Conservation (phyloP, 305 asterid genomes). For the Lippia alba region DNA sequence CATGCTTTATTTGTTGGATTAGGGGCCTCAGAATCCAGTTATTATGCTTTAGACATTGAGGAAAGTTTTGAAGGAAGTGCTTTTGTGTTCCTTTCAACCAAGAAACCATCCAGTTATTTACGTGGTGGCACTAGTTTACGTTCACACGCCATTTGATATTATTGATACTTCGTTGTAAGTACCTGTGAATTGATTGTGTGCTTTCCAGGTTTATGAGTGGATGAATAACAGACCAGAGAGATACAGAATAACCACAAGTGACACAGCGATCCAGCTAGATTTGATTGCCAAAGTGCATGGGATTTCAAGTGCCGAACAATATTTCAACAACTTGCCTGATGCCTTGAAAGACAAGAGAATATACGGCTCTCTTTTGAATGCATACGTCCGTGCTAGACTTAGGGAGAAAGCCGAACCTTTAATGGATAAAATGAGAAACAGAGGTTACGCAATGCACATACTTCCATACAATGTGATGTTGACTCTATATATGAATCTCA, state of each 20-base stretch:
- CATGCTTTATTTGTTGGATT: neutral
- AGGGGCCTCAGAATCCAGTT: neutral
- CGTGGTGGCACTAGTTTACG: too few relatives aligned
- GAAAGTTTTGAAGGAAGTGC: too few relatives aligned
- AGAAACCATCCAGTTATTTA: too few relatives aligned
- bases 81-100: neutral
- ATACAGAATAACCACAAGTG: constrained; percentile 70
- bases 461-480: constrained; percentile 92
- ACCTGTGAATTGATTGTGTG: constrained; percentile 12
- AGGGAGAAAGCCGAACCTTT: constrained; percentile 80
- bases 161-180: neutral
- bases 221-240: constrained; percentile 80
- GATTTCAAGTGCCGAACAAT: constrained; percentile 75
- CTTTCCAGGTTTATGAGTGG: constrained; percentile 87
- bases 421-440: constrained; percentile 63
- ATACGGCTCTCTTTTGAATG: constrained; percentile 84
- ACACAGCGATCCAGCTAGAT: constrained; percentile 89
- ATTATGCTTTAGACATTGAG: constrained; percentile 7
- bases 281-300: constrained; percentile 84
- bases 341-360: constrained; percentile 74
- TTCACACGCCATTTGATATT: too few relatives aligned
- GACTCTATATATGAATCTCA: constrained; percentile 84
- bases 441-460: constrained; percentile 66
- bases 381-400: constrained; percentile 67
- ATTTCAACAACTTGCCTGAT: constrained; percentile 69